Evolutionary conservation across 2,329 filamentous ascomycete species (phyloP).

Genomic region (Claviceps monticola): DNA sequence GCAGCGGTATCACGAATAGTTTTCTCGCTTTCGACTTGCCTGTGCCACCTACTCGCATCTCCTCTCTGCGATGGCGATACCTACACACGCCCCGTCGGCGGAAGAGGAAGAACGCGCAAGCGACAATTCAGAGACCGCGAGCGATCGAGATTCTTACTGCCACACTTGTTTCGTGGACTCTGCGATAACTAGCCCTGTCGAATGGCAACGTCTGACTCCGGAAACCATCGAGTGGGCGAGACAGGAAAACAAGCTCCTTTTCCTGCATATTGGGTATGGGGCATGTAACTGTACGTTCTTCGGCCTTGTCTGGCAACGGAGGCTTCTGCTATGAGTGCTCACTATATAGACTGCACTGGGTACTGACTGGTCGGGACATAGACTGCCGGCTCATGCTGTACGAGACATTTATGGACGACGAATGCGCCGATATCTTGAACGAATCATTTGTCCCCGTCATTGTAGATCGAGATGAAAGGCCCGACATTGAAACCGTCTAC

Average conservation of each 20-base stretch:
- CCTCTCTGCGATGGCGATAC: no score
- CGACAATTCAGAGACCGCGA: no score
- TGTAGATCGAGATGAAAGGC: constrained; percentile 84
- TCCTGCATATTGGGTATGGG: constrained; percentile 87
- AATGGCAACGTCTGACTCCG: constrained; percentile 80
- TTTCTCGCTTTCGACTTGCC: no score
- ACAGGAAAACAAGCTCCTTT: constrained; percentile 74
- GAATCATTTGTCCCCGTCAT: constrained; percentile 80
- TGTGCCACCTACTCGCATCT: no score
- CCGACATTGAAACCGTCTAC: constrained; percentile 88
- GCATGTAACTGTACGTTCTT: constrained; percentile 74
- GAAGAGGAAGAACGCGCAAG: no score
- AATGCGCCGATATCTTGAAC: constrained; percentile 74
- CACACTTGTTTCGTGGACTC: constrained; percentile 48
- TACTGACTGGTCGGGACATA: constrained; percentile 19
- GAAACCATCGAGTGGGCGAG: constrained; percentile 65
- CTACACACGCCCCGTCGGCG: no score
- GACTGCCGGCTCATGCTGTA: constrained; percentile 84
- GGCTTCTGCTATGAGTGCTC: not conserved
- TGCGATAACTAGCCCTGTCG: constrained; percentile 69
- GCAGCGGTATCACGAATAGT: no score
- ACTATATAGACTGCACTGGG: not conserved
- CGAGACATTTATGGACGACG: constrained; percentile 76
- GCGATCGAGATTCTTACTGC: constrained; percentile 5
- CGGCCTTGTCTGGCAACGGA: not conserved